Evolutionary conservation across 495 filamentous ascomycete species (phyloP).

Genomic region (Acidiella bohemica): DNA sequence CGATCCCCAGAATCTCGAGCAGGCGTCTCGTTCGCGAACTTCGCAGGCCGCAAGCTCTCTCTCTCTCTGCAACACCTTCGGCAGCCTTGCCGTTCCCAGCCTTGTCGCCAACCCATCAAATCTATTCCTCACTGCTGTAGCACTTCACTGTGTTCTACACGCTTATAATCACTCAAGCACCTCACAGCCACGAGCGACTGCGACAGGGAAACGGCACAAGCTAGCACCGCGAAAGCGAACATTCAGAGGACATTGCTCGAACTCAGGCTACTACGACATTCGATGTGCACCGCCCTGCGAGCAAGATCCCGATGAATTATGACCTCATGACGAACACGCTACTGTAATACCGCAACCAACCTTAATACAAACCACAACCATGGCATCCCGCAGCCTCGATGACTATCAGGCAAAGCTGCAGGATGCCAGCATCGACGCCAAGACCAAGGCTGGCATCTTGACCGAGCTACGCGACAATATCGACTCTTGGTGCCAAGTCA

Average conservation of each 20-base stretch:
- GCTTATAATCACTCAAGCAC: background rate
- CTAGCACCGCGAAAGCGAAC: background rate
- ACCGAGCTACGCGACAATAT: conserved; percentile 73
- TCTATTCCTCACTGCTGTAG: conserved; percentile 3
- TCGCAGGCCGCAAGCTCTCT: background rate
- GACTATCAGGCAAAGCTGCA: conserved; percentile 25
- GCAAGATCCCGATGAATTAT: background rate
- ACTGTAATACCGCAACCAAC: background rate
- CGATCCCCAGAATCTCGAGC: background rate
- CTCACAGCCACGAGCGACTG: background rate
- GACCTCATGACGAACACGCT: background rate
- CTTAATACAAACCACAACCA: background rate
- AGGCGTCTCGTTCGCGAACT: no score
- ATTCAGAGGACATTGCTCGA: background rate
- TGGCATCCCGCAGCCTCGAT: conserved; percentile 18
- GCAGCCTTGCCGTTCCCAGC: conserved; percentile 1
- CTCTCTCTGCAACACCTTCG: background rate
- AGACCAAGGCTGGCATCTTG: conserved; percentile 61
- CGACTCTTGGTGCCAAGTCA: conserved; percentile 53
- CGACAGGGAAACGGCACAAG: background rate
- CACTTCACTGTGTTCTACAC: conserved; percentile 4
- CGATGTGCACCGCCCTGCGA: no score
- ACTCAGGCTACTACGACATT: background rate
- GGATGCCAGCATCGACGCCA: conserved; percentile 46
- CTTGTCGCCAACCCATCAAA: background rate